A percentile compares a stretch with the other conserved stretches of the same genome.
Evolutionary conservation across 2,329 filamentous ascomycete species (phyloP).

Genomic region (Macrophomina tecta): DNA sequence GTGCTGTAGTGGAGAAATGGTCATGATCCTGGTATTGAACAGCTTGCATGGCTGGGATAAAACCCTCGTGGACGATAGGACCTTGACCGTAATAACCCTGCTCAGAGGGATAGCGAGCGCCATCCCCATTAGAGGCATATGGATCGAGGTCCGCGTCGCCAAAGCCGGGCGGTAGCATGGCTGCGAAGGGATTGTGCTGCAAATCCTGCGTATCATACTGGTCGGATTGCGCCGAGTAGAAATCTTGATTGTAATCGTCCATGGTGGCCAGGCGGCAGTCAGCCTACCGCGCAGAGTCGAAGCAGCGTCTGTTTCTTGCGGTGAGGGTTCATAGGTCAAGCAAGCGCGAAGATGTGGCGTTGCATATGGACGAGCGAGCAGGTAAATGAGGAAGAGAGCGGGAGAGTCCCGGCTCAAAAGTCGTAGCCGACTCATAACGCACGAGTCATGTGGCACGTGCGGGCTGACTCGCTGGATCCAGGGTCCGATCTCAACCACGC

Average conservation of each 20-base stretch:
- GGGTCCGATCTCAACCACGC: no score
- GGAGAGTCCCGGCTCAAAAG: neutral
- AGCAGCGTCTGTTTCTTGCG: neutral
- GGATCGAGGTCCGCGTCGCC: neutral
- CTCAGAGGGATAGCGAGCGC: conserved; percentile 17
- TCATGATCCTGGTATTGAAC: conserved; percentile 36
- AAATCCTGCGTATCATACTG: conserved; percentile 19
- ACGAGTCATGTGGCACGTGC: neutral
- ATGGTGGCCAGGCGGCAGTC: neutral
- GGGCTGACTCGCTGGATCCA: no score
- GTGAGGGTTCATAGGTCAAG: neutral
- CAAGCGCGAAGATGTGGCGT: neutral
- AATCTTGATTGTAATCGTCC: conserved; percentile 15
- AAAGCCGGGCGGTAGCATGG: conserved; percentile 24
- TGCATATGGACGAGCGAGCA: neutral
- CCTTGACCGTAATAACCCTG: conserved; percentile 26
- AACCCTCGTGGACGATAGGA: conserved; percentile 47
- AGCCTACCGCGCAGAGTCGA: neutral
- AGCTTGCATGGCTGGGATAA: conserved; percentile 42
- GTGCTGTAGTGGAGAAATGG: conserved; percentile 3
- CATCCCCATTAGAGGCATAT: neutral
- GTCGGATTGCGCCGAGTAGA: neutral
- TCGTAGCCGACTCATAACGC: neutral
- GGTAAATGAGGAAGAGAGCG: neutral
- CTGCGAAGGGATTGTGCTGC: conserved; percentile 27